Evolutionary conservation across 1,139 yeast species (phyloP).

Genomic region (Yamadazyma membranifaciens): DNA sequence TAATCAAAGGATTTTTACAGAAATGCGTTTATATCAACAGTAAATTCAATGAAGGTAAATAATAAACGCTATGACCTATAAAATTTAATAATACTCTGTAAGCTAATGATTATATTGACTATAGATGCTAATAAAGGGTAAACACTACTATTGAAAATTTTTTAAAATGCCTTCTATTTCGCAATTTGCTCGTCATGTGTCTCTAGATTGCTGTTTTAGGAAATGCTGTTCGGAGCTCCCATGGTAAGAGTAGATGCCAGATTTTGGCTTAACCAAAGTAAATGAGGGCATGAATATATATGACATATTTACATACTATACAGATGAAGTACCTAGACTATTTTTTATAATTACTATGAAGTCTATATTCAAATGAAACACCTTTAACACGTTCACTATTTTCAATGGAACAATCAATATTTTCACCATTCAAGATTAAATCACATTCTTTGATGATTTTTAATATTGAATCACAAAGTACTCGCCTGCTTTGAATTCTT

Average conservation of each 20-base stretch:
- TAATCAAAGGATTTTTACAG: too few relatives aligned
- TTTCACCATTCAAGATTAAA: constrained; percentile 13
- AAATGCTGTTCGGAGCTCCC: neutral
- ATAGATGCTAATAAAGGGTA: too few relatives aligned
- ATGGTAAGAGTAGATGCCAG: neutral
- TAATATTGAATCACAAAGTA: constrained; percentile 48
- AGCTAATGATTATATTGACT: too few relatives aligned
- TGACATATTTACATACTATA: too few relatives aligned
- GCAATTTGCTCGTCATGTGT: constrained; percentile 6
- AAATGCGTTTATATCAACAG: too few relatives aligned
- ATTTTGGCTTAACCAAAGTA: neutral
- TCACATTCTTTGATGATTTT: constrained; percentile 51
- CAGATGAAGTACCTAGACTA: neutral
- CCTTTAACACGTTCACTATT: constrained; percentile 38
- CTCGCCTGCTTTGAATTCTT: constrained; percentile 44
- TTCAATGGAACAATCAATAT: constrained; percentile 2
- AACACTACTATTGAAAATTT: constrained; percentile 3
- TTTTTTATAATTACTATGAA: constrained; percentile 37
- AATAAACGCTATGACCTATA: too few relatives aligned
- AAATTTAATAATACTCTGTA: neutral
- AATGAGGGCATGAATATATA: neutral
- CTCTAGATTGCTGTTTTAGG: neutral
- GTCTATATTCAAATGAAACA: constrained; percentile 46
- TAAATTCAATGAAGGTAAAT: too few relatives aligned
- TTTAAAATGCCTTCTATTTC: constrained; percentile 5